Percentiles rank a stretch among this genome's conserved stretches.
phyloP scores from a whole-genome alignment of 2,329 filamentous ascomycete species.

The Didymella arachidicola region DNA sequence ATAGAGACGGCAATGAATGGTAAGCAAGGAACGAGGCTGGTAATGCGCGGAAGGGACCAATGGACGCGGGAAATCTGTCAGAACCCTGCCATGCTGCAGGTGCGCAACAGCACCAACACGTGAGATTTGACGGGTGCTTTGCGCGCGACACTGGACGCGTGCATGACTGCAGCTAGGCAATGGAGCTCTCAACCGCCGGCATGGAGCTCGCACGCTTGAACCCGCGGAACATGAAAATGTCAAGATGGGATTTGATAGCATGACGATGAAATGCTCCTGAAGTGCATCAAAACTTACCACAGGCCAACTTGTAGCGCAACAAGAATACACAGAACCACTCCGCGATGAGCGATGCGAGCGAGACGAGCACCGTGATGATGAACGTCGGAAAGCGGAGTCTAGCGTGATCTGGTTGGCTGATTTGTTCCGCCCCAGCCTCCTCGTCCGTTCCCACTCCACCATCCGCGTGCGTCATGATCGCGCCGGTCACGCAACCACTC shows the following conservation, averaged over 20 bases:
- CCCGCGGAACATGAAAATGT: neutral
- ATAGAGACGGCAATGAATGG: conserved; percentile 14
- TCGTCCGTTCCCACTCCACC: conserved; percentile 8
- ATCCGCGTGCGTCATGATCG: conserved; percentile 12
- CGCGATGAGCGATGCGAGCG: conserved; percentile 5
- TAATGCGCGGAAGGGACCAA: conserved; percentile 6
- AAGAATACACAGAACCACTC: neutral
- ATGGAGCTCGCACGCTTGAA: conserved; percentile 1
- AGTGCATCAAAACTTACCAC: conserved; percentile 9
- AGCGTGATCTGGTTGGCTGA: conserved; percentile 26
- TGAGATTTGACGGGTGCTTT: neutral
- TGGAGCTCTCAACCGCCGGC: conserved; percentile 7
- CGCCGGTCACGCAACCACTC: neutral
- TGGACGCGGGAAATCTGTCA: conserved; percentile 3
- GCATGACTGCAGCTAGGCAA: neutral
- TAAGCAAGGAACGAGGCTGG: conserved; percentile 3
- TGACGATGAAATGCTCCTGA: neutral
- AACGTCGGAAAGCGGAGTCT: conserved; percentile 9
- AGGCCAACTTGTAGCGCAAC: neutral
- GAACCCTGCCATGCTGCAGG: conserved; percentile 8
- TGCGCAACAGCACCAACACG: neutral
- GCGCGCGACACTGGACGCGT: conserved; percentile 4
- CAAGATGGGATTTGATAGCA: conserved; percentile 1
- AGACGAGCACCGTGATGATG: conserved; percentile 25
- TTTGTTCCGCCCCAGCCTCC: conserved; percentile 16